Base-by-base conservation (phyloP, 192 early-diverging fungal species). In the Mortierella hygrophila region DNA sequence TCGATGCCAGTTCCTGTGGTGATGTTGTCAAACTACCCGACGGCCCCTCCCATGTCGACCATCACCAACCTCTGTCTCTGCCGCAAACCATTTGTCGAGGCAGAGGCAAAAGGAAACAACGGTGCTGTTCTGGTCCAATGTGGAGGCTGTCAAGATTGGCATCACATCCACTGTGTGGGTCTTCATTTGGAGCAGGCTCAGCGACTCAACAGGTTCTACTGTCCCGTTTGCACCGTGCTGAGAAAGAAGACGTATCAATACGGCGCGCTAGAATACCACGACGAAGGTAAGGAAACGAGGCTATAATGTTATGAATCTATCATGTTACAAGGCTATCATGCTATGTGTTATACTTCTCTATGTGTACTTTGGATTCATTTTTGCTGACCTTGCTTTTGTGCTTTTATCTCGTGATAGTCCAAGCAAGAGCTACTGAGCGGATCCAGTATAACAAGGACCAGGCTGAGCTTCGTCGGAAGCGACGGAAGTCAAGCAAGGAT, bases 111-210 rank as follows among this genome's bases (percentile, higher is more conserved):
- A 20, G 21, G 8, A 15, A 29, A 32, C 8, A 89, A 89, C n/a
- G 70, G 75, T 21, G 91, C 83, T 16, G 71, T 89, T 73, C 92
- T 93, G 91, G 83, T 93, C 7, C 90, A 94, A 74, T 95, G 94
- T 71, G 93, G 92, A 68, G 42, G 82, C 11, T 95, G 94, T 75
- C 83, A 89, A 13, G 94, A 94, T 55, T 93, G 93, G 94, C 92
- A 93, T 79, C 94, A 95, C 70, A 80, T 84, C 20, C 68, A 75
- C 11, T 95, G 94, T 75, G 81, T 94, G n/a, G 87, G 89, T 18
- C 72, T 94, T 40, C 74, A 83, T 26, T 76, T 85, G 18, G 82
- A 76, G 15, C 87, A 92, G 41, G 89, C 90, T n/a, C 87, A 89
- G 8, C 81, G 83, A 42, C 80, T 83, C 16, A 88, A 69, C 26